Percentiles rank a stretch among this genome's conserved stretches.
phyloP scores from a whole-genome alignment of 768 basidiomycete genomes.

The Leucosporidium yakuticum region DNA sequence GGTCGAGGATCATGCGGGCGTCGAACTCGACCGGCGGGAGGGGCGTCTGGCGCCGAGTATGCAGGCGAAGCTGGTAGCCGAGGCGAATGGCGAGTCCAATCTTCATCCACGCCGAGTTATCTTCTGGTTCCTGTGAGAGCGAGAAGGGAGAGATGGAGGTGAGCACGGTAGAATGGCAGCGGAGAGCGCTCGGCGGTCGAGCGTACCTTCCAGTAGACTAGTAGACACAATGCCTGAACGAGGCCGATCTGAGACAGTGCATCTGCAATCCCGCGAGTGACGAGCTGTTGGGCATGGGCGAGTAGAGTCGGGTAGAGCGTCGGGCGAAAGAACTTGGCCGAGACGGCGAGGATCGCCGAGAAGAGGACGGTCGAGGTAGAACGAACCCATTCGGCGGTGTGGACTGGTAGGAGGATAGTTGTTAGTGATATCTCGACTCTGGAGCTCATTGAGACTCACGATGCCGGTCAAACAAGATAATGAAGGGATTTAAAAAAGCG shows the following conservation, averaged over 20 bases:
- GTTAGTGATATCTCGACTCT: not conserved
- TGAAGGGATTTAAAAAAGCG: slow-evolving; percentile 10
- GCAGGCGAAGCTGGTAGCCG: slow-evolving; percentile 16
- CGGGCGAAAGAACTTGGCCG: slow-evolving; percentile 17
- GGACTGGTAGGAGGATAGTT: not conserved
- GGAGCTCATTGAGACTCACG: not conserved
- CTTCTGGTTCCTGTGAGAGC: slow-evolving; percentile 6
- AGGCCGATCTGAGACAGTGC: slow-evolving; percentile 1
- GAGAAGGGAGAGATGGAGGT: too few relatives aligned
- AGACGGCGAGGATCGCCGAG: slow-evolving; percentile 14
- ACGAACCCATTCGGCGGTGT: slow-evolving; percentile 14
- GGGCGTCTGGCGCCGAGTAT: slow-evolving; percentile 1
- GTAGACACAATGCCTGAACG: slow-evolving; percentile 6
- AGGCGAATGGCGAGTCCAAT: slow-evolving; percentile 20
- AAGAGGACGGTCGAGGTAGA: slow-evolving; percentile 17
- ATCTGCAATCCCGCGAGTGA: slow-evolving; percentile 11
- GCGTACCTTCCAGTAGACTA: slow-evolving; percentile 15
- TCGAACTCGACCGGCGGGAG: slow-evolving; percentile 5
- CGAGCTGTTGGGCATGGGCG: slow-evolving; percentile 5
- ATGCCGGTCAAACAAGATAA: slow-evolving; percentile 19
- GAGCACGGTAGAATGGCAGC: too few relatives aligned
- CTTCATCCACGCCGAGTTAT: slow-evolving; percentile 15
- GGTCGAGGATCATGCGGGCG: slow-evolving; percentile 8
- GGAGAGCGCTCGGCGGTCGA: not conserved
- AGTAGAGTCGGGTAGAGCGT: slow-evolving; percentile 13